Conservation (phyloP, 169 alveolate species). For the Plasmodium gonderi region DNA sequence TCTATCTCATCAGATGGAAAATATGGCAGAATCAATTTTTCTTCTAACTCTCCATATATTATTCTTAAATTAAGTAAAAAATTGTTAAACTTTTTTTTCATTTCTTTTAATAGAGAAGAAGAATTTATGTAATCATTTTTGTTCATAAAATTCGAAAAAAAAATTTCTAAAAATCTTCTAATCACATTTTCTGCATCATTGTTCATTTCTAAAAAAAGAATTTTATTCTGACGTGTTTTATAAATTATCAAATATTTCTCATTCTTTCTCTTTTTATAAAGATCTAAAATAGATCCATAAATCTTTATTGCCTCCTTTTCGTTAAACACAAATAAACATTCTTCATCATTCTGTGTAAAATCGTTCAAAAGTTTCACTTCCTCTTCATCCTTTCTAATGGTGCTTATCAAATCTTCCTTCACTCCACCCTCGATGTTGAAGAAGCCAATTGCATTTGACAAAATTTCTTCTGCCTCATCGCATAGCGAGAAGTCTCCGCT, state of each 20-base stretch:
- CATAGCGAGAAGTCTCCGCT: not conserved
- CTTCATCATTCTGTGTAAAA: conserved; percentile 19
- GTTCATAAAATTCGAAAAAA: conserved; percentile 68
- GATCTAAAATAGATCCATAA: conserved; percentile 27
- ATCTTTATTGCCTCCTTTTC: conserved; percentile 43
- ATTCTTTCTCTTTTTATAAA: conserved; percentile 30
- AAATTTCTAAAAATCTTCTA: conserved; percentile 52
- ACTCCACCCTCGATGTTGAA: conserved; percentile 33
- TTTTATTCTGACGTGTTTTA: conserved; percentile 26
- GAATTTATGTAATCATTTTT: conserved; percentile 65
- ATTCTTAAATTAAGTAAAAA: conserved; percentile 65
- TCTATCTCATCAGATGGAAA: conserved; percentile 53
- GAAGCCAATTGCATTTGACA: conserved; percentile 9
- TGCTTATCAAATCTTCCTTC: conserved; percentile 28
- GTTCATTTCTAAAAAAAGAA: conserved; percentile 54
- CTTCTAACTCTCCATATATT: conserved; percentile 52
- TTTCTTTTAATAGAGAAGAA: conserved; percentile 50
- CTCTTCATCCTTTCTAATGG: conserved; percentile 25
- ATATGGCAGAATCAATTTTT: conserved; percentile 42
- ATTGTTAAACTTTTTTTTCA: conserved; percentile 72
- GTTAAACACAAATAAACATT: conserved; percentile 44
- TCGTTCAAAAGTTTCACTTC: conserved; percentile 6
- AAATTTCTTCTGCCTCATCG: conserved; percentile 30
- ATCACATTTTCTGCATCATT: conserved; percentile 72
- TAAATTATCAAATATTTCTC: conserved; percentile 60